phyloP scores from a whole-genome alignment of 805 yeast species.

The Candida vartiovaarae region DNA sequence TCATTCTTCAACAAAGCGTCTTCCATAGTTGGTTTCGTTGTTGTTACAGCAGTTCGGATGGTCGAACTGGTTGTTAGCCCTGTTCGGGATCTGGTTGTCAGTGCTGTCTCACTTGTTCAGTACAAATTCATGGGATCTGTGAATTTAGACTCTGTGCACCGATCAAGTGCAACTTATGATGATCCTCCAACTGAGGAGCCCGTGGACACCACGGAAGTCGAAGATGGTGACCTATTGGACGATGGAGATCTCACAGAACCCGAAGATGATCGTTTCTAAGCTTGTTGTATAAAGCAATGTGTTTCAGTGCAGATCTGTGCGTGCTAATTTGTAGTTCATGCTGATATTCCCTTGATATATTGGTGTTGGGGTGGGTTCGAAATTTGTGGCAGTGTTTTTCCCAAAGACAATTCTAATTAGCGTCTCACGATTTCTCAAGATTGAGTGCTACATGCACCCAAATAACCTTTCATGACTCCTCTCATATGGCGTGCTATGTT shows the following conservation, averaged over 20 bases:
- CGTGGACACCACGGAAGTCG: conserved; percentile 11
- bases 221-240: conserved; percentile 22
- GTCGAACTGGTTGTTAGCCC: conserved; percentile 7
- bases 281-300: too few relatives aligned
- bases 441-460: too few relatives aligned
- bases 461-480: too few relatives aligned
- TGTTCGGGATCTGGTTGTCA: conserved; percentile 5
- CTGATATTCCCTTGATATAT: too few relatives aligned
- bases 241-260: conserved; percentile 26
- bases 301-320: too few relatives aligned
- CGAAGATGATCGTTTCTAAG: conserved; percentile 20
- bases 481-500: too few relatives aligned
- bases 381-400: too few relatives aligned
- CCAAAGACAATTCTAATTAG: too few relatives aligned
- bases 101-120: conserved; percentile 10
- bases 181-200: conserved; percentile 5
- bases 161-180: conserved; percentile 4
- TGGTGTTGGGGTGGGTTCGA: too few relatives aligned
- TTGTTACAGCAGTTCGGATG: conserved; percentile 24
- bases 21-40: conserved; percentile 25
- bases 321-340: too few relatives aligned
- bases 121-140: conserved; percentile 15
- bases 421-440: too few relatives aligned
- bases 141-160: conserved; percentile 9
- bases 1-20: conserved; percentile 49